Evolutionary conservation across 2,329 filamentous ascomycete species (phyloP).

Genomic region (Rachicladosporium sp.): DNA sequence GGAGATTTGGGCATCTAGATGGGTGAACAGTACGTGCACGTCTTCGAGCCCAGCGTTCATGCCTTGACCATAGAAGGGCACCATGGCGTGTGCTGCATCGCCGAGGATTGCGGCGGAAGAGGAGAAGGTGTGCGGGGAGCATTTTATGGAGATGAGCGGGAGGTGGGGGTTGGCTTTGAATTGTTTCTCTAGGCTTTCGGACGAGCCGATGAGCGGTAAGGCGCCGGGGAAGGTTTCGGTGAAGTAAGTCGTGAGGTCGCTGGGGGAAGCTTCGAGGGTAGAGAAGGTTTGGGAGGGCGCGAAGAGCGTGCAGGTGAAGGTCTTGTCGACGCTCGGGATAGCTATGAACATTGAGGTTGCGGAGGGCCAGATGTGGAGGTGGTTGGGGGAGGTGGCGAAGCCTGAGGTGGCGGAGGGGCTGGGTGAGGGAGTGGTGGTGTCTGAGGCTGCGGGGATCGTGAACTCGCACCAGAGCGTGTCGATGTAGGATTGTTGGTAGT

Average conservation of each 20-base stretch:
- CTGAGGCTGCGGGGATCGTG: conserved; percentile 49
- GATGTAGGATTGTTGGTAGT: conserved; percentile 89
- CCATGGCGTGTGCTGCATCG: conserved; percentile 94
- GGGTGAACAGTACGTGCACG: conserved; percentile 73
- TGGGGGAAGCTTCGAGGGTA: conserved; percentile 51
- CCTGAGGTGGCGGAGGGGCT: conserved; percentile 28
- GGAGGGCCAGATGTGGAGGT: conserved; percentile 93
- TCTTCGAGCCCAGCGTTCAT: conserved; percentile 97
- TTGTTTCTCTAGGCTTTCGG: conserved; percentile 55
- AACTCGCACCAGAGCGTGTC: conserved; percentile 98
- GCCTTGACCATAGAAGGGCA: conserved; percentile 95
- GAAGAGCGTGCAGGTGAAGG: conserved; percentile 92
- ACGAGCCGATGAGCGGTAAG: conserved; percentile 50
- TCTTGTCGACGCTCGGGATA: conserved; percentile 75
- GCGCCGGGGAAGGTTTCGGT: conserved; percentile 78
- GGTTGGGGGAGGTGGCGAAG: conserved; percentile 79
- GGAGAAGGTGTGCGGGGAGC: conserved; percentile 70
- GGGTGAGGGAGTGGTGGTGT: conserved; percentile 7
- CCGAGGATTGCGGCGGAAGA: conserved; percentile 74
- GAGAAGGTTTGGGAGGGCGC: conserved; percentile 60
- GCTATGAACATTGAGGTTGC: conserved; percentile 83
- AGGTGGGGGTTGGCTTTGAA: conserved; percentile 79
- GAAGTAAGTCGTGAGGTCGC: conserved; percentile 59
- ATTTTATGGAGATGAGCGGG: conserved; percentile 87
- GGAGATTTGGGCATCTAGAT: conserved; percentile 56